Evolutionary conservation across 148 eudicot species (phyloP).

Genomic region (Heliosperma pusillum): DNA sequence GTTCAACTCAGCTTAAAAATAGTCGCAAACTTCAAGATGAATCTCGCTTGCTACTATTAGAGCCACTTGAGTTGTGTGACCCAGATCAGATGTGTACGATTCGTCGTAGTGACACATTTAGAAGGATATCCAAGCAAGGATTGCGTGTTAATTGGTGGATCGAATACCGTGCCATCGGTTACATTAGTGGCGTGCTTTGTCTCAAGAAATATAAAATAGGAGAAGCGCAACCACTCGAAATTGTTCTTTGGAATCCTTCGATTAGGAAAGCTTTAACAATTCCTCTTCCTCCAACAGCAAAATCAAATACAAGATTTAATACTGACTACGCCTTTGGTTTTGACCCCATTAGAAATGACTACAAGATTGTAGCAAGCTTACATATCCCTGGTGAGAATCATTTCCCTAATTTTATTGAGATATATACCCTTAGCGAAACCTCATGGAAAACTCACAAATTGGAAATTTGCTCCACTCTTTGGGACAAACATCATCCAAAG

Average conservation of each 20-base stretch:
- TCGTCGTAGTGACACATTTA: too few relatives aligned
- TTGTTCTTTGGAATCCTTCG: too few relatives aligned
- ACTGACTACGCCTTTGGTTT: too few relatives aligned
- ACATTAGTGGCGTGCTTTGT: slow-evolving; percentile 17
- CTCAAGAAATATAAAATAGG: not conserved
- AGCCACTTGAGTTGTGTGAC: not conserved
- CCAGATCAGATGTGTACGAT: not conserved
- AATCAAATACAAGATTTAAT: too few relatives aligned
- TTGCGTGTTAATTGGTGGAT: not conserved
- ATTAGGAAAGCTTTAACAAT: too few relatives aligned
- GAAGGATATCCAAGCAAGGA: not conserved
- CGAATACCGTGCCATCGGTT: slow-evolving; percentile 10
- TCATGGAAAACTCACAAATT: not conserved
- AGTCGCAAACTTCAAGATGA: not conserved
- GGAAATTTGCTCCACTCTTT: not conserved
- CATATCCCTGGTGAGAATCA: not conserved
- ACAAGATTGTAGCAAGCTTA: too few relatives aligned
- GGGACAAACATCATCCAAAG: too few relatives aligned
- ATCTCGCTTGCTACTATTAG: slow-evolving; percentile 2
- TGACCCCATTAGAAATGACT: slow-evolving; percentile 13
- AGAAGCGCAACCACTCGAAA: not conserved
- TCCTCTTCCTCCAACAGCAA: too few relatives aligned
- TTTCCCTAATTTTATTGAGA: not conserved
- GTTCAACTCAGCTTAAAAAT: not conserved
- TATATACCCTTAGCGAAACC: slow-evolving; percentile 21